Conservation (phyloP, 192 early-diverging fungal genomes). For the Backusella psychrophila region DNA sequence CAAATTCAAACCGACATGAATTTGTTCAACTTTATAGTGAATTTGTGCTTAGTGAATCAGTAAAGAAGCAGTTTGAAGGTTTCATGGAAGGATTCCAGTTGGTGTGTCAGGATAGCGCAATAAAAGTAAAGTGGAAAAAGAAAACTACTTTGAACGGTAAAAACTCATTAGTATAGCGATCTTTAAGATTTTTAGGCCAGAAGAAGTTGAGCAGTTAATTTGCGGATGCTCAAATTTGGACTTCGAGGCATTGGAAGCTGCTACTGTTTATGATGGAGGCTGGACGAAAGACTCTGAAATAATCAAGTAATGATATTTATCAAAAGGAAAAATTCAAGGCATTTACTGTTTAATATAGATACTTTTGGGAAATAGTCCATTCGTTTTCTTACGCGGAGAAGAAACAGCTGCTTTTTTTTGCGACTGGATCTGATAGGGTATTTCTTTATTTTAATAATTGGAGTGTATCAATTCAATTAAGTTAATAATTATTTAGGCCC, state of each 20-base stretch:
- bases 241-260: constrained; percentile 73
- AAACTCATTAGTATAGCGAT: background rate
- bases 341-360: constrained; percentile 26
- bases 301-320: constrained; percentile 46
- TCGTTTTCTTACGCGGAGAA: constrained; percentile 80
- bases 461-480: background rate
- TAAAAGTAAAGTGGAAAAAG: constrained; percentile 44
- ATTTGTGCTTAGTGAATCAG: constrained; percentile 71
- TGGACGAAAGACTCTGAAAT: constrained; percentile 60
- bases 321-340: background rate
- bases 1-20: constrained; percentile 70
- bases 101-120: constrained; percentile 63
- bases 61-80: constrained; percentile 70
- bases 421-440: constrained; percentile 89
- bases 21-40: constrained; percentile 83
- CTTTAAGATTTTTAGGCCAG: constrained; percentile 72
- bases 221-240: constrained; percentile 85
- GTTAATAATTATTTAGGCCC: constrained; percentile 32
- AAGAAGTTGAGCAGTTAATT: constrained; percentile 87
- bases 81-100: constrained; percentile 81
- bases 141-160: background rate
- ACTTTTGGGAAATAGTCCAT: constrained; percentile 88
- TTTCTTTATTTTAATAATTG: background rate
- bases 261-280: constrained; percentile 86
- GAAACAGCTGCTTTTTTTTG: constrained; percentile 86